Base-by-base conservation (phyloP, 345 rosid species). In the Trapa bicornis region DNA sequence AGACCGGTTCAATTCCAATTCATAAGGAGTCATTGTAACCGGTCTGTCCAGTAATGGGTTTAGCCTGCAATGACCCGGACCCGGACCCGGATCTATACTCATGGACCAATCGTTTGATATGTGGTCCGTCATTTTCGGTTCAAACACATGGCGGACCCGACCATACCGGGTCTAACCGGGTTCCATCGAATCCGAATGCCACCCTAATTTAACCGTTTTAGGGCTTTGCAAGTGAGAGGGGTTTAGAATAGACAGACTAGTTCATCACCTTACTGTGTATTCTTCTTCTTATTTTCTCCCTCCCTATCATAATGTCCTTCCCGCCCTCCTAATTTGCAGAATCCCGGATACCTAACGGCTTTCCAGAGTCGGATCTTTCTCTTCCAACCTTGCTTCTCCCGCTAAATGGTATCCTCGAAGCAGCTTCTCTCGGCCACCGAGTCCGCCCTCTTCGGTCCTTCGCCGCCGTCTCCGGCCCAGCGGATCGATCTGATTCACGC, bases 401-500 rank as follows among this genome's bases (percentile, higher is more conserved):
- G 5, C 8, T 53, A 60, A 16, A 83, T 91, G 97, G 86, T 81
- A 37, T 75, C 96, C 56, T 76, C 97, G 38, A 89, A 77, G 80
- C 88, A 87, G 68, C 85, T 91, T 8, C 85, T 86, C 66, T 78
- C 86, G 42, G 77, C 78, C 42, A 80, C 87, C 77, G 96, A 87
- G 47, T 83, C 92, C 14, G 71, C 86, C 33, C 88, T 91, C 16
- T 87, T 87, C 56, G 81, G 84, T 53, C 76, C 94, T 11, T 83
- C 92, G 6, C 85, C 81, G 41, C 88, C 94, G 32, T 76, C 87
- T 3, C 85, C 96, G 41, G 70, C 85, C 42, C 89, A 87, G 72
- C 82, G 90, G 53, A 67, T 91, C 68, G 90, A 91, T 73, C 92
- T 91, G 71, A 75, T 84, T 75, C 94, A 87, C 67, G 92, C 90